A percentile compares a stretch with the other conserved stretches of the same genome.
Evolutionary conservation across 1,139 yeast species (phyloP).

Genomic region (Yamadazyma siamensis): DNA sequence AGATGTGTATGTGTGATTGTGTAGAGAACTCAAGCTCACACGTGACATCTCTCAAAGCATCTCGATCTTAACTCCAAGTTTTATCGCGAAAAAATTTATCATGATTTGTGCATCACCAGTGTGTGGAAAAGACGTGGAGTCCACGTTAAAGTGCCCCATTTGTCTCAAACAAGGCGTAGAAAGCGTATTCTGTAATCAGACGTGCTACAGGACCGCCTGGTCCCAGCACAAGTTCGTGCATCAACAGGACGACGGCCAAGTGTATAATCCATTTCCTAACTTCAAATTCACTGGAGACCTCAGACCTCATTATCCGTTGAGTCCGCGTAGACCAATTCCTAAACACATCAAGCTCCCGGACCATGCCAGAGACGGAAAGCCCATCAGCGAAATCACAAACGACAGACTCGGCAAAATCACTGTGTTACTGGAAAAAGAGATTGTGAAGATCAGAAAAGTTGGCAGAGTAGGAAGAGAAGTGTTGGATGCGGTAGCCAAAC

Average conservation of each 20-base stretch:
- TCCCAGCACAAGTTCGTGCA: conserved; percentile 51
- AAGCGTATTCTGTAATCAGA: conserved; percentile 75
- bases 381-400: conserved; percentile 70
- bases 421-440: conserved; percentile 59
- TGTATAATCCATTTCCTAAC: conserved; percentile 85
- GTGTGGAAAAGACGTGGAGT: conserved; percentile 79
- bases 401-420: conserved; percentile 69
- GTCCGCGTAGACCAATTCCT: conserved; percentile 69
- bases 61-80: too few relatives aligned
- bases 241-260: conserved; percentile 40
- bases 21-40: too few relatives aligned
- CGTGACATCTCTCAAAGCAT: too few relatives aligned
- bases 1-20: too few relatives aligned
- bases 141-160: conserved; percentile 83
- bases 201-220: conserved; percentile 82
- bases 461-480: conserved; percentile 82
- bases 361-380: conserved; percentile 78
- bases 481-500: conserved; percentile 81
- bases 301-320: conserved; percentile 78
- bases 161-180: conserved; percentile 72
- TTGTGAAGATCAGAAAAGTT: conserved; percentile 70
- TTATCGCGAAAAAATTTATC: conserved; percentile 1
- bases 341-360: conserved; percentile 75
- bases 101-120: conserved; percentile 64
- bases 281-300: conserved; percentile 70